A percentile compares a stretch with the other conserved stretches of the same genome.
Conservation (phyloP, 176 grass and related monocot genomes). For the Rhynchospora pubera region DNA sequence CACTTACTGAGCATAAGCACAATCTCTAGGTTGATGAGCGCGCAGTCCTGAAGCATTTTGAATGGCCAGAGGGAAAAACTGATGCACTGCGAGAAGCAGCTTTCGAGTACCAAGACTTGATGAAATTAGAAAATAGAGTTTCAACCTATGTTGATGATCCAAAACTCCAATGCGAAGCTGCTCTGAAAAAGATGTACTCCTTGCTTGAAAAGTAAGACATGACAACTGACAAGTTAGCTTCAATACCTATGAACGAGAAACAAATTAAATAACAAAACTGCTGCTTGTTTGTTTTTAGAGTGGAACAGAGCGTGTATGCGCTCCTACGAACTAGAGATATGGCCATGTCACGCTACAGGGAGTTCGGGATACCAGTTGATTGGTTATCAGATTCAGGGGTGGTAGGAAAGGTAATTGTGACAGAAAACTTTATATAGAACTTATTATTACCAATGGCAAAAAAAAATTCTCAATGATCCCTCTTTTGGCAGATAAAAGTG, state of each 20-base stretch:
- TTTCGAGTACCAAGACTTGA: conserved; percentile 72
- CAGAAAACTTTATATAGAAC: neutral
- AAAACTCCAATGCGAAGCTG: conserved; percentile 66
- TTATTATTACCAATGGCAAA: neutral
- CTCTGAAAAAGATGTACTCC: conserved; percentile 93
- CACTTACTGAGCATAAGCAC: neutral
- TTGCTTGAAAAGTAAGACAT: conserved; percentile 80
- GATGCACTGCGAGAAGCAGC: conserved; percentile 77
- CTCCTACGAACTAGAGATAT: conserved; percentile 86
- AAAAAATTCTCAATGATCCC: neutral
- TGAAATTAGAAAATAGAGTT: conserved; percentile 61
- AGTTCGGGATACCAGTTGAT: conserved; percentile 83
- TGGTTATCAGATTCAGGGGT: conserved; percentile 78
- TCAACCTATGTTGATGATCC: conserved; percentile 60
- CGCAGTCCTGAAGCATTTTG: conserved; percentile 93
- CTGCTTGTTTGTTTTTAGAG: conserved; percentile 32
- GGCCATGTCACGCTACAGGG: conserved; percentile 67
- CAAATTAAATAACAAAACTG: neutral
- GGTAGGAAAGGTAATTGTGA: conserved; percentile 68
- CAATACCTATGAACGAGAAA: neutral
- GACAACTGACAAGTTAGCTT: neutral
- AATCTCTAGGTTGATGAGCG: conserved; percentile 69
- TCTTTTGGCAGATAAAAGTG: conserved; percentile 72
- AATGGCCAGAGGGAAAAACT: conserved; percentile 93
- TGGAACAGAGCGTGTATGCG: conserved; percentile 90